Evolutionary conservation across 2,329 filamentous ascomycete species (phyloP), one percentile per base, ranked within the genome.

Genomic region (Penicillium sp.): DNA sequence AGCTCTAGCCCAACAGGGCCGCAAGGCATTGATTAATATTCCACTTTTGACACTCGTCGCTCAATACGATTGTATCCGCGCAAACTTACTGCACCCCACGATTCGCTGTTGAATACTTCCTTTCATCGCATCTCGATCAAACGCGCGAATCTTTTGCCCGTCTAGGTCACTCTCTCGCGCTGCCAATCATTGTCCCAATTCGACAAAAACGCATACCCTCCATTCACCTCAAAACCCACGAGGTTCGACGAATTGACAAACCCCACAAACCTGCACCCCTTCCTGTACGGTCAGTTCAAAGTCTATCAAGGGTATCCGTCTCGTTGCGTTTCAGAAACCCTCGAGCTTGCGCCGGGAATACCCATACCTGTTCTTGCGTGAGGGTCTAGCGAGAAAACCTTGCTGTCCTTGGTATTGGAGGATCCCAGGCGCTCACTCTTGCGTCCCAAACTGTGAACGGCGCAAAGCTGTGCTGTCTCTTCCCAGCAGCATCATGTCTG

Each of bases 1-100:
- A 59, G 48, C 54, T 57, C 44, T 49, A 57, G 62, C 57, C 55
- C 55, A 60, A 50, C 49, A 60, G 50, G 59, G 53, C 62, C 46
- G 51, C 44, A 52, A 62, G 55, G 56, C 51, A 65, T 65, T 64
- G 58, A 53, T 31, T 7, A 36, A 39, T 55, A 51, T 55, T 45
- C 48, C 45, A 54, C 48, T 21, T 31, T 44, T 54, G 42, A 32
- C 29, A 22, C 39, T 31, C 42, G 51, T 62, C 54, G 55, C 58
- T 14, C 43, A n/a, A 14, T 29, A 18, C 27, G 34, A 27, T 45
- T 13, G 21, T n/a, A 40, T 34, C 27, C 27, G 39, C 50, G 31
- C 50, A 47, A 43, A 38, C n/a, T 29, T 24, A 14, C 16, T 45
- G n/a, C 14, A 16, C 2, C n/a, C n/a, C 32, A 10, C 16, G n/a